Evolutionary conservation across 176 grass and related monocot species (phyloP), one percentile per base, ranked within the genome.

Genomic region (Olyra latifolia): DNA sequence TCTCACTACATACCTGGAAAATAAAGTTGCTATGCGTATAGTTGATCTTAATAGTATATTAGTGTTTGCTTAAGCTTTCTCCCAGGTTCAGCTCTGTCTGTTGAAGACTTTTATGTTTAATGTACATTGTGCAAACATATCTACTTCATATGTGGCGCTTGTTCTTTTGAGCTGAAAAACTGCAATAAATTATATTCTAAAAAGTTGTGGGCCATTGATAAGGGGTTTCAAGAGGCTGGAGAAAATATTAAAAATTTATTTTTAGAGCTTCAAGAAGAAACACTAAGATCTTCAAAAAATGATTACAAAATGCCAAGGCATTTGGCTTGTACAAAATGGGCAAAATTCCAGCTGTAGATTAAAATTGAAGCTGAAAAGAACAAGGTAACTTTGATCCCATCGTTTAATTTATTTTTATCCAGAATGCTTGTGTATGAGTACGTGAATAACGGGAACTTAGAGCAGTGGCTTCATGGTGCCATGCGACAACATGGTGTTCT

Each of bases 381-480:
- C 32, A 35, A 35, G 32, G 32, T 35, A 35, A 35, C 32, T 35
- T 35, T 35, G 2, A 35, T 35, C 5, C 2, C 32, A 35, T 35
- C 32, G 32, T 35, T 35, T 35, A 35, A 35, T 3, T 35, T 35
- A 3, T 35, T 35, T 35, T 35, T 35, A 35, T 35, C 32, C 53
- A 75, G 72, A 53, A 75, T 75, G 53, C 72, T 75, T 75, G 72
- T 74, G 32, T 74, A 74, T 16, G 71, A 74, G n/a, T 74, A 41
- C 71, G 56, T 74, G 50, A 74, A 50, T 12, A 74, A 74, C 2
- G 72, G 72, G 7, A 75, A 75, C 54, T 59, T 75, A 75, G 54
- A 75, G 43, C 72, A 60, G n/a, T 75, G 72, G 72, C 43, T 75
- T 35, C 72, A 60, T 44, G 54, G 72, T 42, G 7, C 72, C 12